These are phyloP conservation scores for Salix koriyanagi DNA, from an alignment of 345 rosid genomes.

Conservation along the genomic window DNA sequence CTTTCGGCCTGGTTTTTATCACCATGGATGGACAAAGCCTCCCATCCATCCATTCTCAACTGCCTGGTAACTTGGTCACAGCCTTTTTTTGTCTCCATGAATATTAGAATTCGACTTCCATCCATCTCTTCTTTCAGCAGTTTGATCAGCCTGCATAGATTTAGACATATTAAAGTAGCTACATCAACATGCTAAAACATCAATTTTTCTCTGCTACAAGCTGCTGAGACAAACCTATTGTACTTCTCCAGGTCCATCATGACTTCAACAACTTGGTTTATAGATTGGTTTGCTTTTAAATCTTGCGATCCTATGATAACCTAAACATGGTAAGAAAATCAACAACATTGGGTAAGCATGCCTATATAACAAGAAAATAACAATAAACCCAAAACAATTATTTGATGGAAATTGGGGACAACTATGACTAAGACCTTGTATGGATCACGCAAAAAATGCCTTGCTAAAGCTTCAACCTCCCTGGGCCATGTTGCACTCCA, in stretches of 20 bases:
- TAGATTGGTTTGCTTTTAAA: slow-evolving; percentile 89
- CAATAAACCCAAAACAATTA: not conserved
- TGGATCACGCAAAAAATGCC: slow-evolving; percentile 80
- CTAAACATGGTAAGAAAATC: slow-evolving; percentile 32
- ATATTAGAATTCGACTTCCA: slow-evolving; percentile 79
- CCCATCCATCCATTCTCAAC: slow-evolving; percentile 99
- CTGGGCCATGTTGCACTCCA: slow-evolving; percentile 99
- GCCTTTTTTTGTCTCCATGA: slow-evolving; percentile 88
- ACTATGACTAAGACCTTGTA: slow-evolving; percentile 53
- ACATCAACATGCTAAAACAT: slow-evolving; percentile 1
- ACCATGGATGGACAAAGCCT: slow-evolving; percentile 94
- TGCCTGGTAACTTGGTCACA: slow-evolving; percentile 96
- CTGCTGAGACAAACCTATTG: slow-evolving; percentile 56
- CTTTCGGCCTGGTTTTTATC: slow-evolving; percentile 94
- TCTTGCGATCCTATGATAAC: slow-evolving; percentile 80
- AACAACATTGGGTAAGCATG: slow-evolving; percentile 1
- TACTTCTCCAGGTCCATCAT: slow-evolving; percentile 76
- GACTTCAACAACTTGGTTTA: slow-evolving; percentile 83
- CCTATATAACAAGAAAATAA: not conserved
- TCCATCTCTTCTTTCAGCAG: slow-evolving; percentile 78
- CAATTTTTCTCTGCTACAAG: slow-evolving; percentile 1
- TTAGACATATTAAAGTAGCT: slow-evolving; percentile 3
- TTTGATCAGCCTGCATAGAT: slow-evolving; percentile 55
- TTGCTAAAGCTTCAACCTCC: slow-evolving; percentile 84
- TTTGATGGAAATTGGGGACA: not conserved